Conservation (phyloP, 2,329 filamentous ascomycete species). For the Calonectria naviculata region DNA sequence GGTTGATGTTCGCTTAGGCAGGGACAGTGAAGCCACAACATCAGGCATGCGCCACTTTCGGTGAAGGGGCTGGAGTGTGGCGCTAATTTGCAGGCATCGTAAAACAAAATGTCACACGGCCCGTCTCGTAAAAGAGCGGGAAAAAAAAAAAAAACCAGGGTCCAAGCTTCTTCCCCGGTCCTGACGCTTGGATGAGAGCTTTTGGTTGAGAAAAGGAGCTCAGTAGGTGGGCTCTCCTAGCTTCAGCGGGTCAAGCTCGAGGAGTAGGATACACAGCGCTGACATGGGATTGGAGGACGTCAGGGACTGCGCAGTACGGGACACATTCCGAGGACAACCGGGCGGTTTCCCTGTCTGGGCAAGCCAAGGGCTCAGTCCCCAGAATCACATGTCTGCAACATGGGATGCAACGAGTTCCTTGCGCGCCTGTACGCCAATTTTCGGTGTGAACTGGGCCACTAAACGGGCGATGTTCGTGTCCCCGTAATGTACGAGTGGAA, state of each 20-base stretch:
- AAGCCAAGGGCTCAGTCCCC: background rate
- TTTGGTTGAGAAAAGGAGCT: constrained; percentile 4
- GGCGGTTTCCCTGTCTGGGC: constrained; percentile 6
- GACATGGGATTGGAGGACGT: background rate
- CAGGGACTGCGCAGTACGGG: background rate
- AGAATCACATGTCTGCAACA: constrained; percentile 20
- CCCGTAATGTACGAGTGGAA: background rate
- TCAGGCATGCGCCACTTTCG: constrained; percentile 23
- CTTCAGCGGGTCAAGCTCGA: background rate
- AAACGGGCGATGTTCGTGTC: constrained; percentile 4
- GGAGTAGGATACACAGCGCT: background rate
- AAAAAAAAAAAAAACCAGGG: background rate
- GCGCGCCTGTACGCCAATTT: background rate
- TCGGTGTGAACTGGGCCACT: constrained; percentile 17
- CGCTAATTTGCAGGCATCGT: background rate
- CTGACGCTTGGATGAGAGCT: background rate
- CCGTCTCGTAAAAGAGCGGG: background rate
- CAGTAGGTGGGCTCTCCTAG: background rate
- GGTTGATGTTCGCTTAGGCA: constrained; percentile 4
- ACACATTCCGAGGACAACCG: background rate
- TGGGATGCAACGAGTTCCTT: background rate
- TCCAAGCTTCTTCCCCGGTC: constrained; percentile 2
- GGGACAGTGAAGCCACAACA: constrained; percentile 6
- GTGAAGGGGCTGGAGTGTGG: background rate
- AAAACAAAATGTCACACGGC: background rate